Base-by-base conservation (phyloP, 352 stramenopile species). In the Elongisporangium anandrum region DNA sequence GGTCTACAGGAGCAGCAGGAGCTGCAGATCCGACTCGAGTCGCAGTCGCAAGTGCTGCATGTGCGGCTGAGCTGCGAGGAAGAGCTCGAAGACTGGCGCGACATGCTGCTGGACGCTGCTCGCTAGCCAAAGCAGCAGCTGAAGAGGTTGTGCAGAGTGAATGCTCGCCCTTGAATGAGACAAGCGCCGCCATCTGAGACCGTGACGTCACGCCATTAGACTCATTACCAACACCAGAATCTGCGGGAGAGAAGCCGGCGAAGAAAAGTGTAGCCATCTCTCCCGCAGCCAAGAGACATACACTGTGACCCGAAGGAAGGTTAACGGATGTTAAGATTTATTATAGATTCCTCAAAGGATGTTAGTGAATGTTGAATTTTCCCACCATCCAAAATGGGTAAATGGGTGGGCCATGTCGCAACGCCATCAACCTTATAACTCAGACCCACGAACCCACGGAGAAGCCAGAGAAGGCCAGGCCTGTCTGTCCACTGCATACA, bases 21-120 rank as follows among this genome's bases (percentile, higher is more conserved):
- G 54, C 60, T 76, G 17, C 62, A 63, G 26, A 79, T 75, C 49
- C 66, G 65, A 20, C 53, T 79, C n/a, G 68, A 66, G 26, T 73
- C 63, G 12, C 63, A 72, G 23, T 54, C 65, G 5, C 69, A 73
- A 63, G 60, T 67, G 41, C 38, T 74, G n/a, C 62, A 54, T 26
- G 59, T 69, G 16, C 56, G 69, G 23, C 60, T 77, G 22, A 20
- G 54, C 16, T 73, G 21, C 21, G 50, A 51, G 9, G 62, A 71
- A 64, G 70, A 78, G 56, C 64, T 70, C 22, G 67, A 70, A 19
- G 70, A 75, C 2, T 78, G 70, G 70, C 66, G 70, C 45, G 64
- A 70, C 12, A 54, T 72, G 26, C 52, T 79, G 29, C 63, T 65
- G 6, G 61, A 58, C 9, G 29, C 29, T 8, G 29, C 29, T 1